A percentile compares a stretch with the other conserved stretches of the same genome.
phyloP scores from a whole-genome alignment of 2,329 filamentous ascomycete species.

The Fusarium euwallaceae region DNA sequence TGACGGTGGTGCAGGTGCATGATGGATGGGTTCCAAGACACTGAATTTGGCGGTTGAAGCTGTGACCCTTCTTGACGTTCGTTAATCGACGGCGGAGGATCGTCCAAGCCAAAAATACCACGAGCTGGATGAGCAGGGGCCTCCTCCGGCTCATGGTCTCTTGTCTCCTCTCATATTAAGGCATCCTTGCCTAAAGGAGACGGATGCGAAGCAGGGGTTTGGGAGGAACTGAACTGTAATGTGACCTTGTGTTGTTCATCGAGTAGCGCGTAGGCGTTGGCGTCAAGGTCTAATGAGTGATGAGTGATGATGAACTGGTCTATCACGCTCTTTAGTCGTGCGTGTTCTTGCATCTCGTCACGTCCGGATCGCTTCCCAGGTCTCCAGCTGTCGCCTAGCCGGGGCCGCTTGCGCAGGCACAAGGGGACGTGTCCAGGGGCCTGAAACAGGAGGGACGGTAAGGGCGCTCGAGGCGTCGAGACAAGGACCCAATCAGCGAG shows the following conservation, averaged over 20 bases:
- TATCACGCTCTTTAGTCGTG: constrained; percentile 1
- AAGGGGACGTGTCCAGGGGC: constrained; percentile 27
- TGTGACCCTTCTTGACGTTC: constrained; percentile 34
- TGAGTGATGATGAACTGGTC: constrained; percentile 4
- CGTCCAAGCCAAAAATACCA: constrained; percentile 29
- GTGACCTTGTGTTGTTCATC: neutral
- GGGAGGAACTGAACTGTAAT: neutral
- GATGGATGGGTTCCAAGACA: neutral
- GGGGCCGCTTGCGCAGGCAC: constrained; percentile 37
- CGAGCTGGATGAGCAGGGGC: constrained; percentile 24
- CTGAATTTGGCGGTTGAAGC: constrained; percentile 16
- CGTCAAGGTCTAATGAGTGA: neutral
- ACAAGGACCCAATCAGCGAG: constrained; percentile 26
- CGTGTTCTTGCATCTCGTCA: constrained; percentile 8
- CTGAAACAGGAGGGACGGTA: constrained; percentile 45
- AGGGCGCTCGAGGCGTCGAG: constrained; percentile 22
- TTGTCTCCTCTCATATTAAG: constrained; percentile 1
- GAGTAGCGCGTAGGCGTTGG: neutral
- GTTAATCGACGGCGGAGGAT: constrained; percentile 45
- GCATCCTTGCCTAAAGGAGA: constrained; percentile 1
- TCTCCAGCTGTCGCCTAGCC: constrained; percentile 14
- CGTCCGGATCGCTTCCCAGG: constrained; percentile 9
- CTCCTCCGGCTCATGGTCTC: neutral
- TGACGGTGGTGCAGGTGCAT: neutral
- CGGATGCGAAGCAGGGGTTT: neutral